Evolutionary conservation across 805 yeast species (phyloP).

Genomic region (Yamadazyma ubonensis): DNA sequence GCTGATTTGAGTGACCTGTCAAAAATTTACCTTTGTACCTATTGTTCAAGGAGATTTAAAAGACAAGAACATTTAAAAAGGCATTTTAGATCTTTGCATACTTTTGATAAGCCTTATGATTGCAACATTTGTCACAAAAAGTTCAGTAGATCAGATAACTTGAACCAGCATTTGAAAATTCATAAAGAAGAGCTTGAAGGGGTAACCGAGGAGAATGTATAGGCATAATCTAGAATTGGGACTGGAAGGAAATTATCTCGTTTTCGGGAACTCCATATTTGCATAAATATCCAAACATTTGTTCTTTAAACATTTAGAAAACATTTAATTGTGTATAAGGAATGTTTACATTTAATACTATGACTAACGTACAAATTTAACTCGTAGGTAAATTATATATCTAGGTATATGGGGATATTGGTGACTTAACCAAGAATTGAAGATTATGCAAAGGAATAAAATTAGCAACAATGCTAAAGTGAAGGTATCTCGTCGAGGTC

Average conservation of each 20-base stretch:
- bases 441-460: neutral
- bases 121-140: slow-evolving; percentile 62
- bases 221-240: neutral
- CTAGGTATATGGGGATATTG: too few species aligned
- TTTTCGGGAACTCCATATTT: too few species aligned
- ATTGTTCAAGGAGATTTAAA: slow-evolving; percentile 64
- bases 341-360: too few species aligned
- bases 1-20: slow-evolving; percentile 50
- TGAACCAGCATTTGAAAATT: slow-evolving; percentile 64
- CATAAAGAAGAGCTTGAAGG: slow-evolving; percentile 35
- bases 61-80: slow-evolving; percentile 77
- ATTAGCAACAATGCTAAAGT: slow-evolving; percentile 3
- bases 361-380: too few species aligned
- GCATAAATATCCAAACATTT: too few species aligned
- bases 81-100: slow-evolving; percentile 71
- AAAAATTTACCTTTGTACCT: slow-evolving; percentile 62
- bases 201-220: slow-evolving; percentile 2
- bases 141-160: slow-evolving; percentile 65
- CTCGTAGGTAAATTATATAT: too few species aligned
- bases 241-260: too few species aligned
- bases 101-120: slow-evolving; percentile 67
- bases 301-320: too few species aligned
- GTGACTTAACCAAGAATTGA: too few species aligned
- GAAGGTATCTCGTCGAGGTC: slow-evolving; percentile 7
- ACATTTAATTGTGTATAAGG: too few species aligned